Evolutionary conservation across 2,329 filamentous ascomycete genomes (phyloP).

Genomic region (Pyrenochaeta sp.): DNA sequence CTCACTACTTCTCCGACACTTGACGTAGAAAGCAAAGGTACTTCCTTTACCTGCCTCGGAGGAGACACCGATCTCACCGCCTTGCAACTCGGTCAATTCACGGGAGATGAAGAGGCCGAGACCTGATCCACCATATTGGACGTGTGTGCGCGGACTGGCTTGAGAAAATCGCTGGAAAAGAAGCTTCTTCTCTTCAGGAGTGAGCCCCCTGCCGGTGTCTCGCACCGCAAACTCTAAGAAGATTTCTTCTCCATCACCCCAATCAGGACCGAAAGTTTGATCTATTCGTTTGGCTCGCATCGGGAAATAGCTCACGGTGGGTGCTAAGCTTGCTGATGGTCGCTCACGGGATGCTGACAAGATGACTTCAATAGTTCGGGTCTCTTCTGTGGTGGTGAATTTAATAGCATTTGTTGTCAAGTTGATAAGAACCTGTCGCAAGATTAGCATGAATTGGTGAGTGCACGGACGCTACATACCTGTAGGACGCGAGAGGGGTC

Average conservation of each 20-base stretch:
- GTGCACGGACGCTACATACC: conserved; percentile 15
- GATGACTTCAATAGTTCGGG: conserved; percentile 70
- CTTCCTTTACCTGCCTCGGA: conserved; percentile 74
- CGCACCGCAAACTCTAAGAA: conserved; percentile 77
- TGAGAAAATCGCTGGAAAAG: conserved; percentile 84
- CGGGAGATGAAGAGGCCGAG: conserved; percentile 82
- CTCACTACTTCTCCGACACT: conserved; percentile 65
- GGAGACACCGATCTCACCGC: conserved; percentile 78
- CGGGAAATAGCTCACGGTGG: conserved; percentile 68
- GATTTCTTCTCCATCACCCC: conserved; percentile 72
- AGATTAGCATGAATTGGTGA: conserved; percentile 5
- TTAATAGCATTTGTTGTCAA: conserved; percentile 83
- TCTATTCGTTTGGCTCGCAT: conserved; percentile 60
- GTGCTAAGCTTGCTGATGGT: conserved; percentile 53
- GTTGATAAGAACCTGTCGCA: conserved; percentile 72
- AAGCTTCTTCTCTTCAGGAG: conserved; percentile 73
- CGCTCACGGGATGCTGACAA: conserved; percentile 69
- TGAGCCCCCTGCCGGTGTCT: conserved; percentile 80
- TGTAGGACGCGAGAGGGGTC: conserved; percentile 80
- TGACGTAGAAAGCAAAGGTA: conserved; percentile 80
- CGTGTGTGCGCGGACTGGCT: conserved; percentile 77
- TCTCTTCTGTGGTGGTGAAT: conserved; percentile 73
- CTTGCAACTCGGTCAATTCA: conserved; percentile 81
- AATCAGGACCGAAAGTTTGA: conserved; percentile 65
- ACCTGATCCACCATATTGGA: conserved; percentile 81